Evolutionary conservation across 1,139 yeast species (phyloP).

Genomic region (Lodderomyces elongisporus): DNA sequence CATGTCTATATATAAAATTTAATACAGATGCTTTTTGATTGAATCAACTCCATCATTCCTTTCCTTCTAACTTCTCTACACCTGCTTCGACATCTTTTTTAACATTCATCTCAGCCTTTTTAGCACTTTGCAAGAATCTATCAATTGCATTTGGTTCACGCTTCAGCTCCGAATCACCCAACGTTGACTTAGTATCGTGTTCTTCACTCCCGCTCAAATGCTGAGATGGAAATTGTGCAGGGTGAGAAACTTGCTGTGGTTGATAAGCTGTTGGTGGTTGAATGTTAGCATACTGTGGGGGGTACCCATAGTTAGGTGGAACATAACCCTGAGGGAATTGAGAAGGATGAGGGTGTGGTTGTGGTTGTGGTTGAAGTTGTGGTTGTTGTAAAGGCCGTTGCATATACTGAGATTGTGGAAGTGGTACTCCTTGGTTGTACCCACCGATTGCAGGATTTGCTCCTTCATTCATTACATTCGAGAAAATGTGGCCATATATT

Average conservation of each 20-base stretch:
- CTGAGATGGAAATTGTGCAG: no score
- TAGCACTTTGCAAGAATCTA: slow-evolving; percentile 1
- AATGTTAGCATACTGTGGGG: neutral
- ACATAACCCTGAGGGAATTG: slow-evolving; percentile 1
- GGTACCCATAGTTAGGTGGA: neutral
- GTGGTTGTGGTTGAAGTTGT: slow-evolving; percentile 31
- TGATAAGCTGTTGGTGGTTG: no score
- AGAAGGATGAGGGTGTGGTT: slow-evolving; percentile 23
- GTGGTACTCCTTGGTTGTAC: slow-evolving; percentile 16
- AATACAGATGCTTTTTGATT: no score
- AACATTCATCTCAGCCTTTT: slow-evolving; percentile 1
- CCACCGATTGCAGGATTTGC: slow-evolving; percentile 1
- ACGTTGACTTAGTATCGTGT: no score
- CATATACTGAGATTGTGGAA: slow-evolving; percentile 13
- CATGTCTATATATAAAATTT: no score
- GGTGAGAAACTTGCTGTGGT: no score
- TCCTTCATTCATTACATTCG: slow-evolving; percentile 41
- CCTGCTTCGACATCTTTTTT: neutral
- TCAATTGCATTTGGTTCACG: slow-evolving; percentile 5
- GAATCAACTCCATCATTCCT: no score
- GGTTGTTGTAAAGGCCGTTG: slow-evolving; percentile 15
- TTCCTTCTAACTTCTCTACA: no score
- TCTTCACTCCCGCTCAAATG: no score
- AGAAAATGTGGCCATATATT: slow-evolving; percentile 46
- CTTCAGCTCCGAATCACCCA: no score